Evolutionary conservation across 2,329 filamentous ascomycete species (phyloP), one percentile per base, ranked within the genome.

Genomic region (Microcyclospora pomicola): DNA sequence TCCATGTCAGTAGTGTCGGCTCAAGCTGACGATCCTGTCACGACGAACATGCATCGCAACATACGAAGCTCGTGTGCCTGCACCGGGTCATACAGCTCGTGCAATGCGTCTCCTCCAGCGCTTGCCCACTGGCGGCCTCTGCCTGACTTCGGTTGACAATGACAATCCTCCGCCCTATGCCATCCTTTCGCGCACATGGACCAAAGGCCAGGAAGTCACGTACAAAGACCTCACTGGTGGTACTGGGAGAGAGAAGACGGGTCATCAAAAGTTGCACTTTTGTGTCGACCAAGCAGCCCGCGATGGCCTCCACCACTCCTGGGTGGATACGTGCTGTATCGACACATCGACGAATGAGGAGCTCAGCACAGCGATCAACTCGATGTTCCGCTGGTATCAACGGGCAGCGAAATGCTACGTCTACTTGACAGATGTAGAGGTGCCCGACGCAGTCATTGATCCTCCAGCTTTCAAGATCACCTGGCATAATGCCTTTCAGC

Each of bases 171-270:
- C 43, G 15, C 37, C 35, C n/a, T 53, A 59, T 41, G 56, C 54
- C 7, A 59, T 60, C 33, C 53, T 60, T 9, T 60, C 55, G 13
- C 58, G 60, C 42, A 52, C 48, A 36, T 59, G 55, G 56, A 34
- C 40, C 32, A 42, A 44, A 5, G 34, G 41, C 4, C 50, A 52
- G 11, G 53, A 61, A 46, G 41, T 54, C 19, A 49, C 36, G 9
- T 51, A 45, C 0, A 47, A 44, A 15, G 38, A 44, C 28, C 33
- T 41, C 6, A 32, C 31, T 10, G 24, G 30, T 15, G 15, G 15
- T n/a, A 12, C 6, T n/a, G 36, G 14, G 31, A 12, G 16, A 14
- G 32, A 31, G 29, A 43, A 19, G 34, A 14, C 9, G 15, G 32
- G 13, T 16, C 34, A n/a, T 15, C 2, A 31, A 11, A 41, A 41